Percentiles rank a stretch among this genome's conserved stretches.
Evolutionary conservation across 2,329 filamentous ascomycete genomes (phyloP).

Genomic region (Xylariaceae sp.): DNA sequence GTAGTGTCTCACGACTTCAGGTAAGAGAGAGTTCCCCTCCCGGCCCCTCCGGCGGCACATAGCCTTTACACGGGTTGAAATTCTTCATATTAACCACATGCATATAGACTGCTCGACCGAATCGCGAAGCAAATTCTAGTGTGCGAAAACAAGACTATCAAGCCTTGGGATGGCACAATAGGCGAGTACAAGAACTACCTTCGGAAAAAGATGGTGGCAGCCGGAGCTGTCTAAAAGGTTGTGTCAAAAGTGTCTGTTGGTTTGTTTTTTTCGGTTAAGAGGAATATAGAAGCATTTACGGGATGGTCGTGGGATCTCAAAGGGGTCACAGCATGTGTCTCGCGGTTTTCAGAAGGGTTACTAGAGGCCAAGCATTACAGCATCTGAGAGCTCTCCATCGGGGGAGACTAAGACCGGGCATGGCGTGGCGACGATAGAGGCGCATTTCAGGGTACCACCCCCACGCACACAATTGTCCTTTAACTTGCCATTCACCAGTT

Average conservation of each 20-base stretch:
- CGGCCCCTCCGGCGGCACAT: too few relatives aligned
- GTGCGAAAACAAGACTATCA: conserved; percentile 95
- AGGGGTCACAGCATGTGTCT: conserved; percentile 1
- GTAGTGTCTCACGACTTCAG: conserved; percentile 99
- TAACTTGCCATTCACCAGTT: too few relatives aligned
- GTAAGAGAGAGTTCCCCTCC: too few relatives aligned
- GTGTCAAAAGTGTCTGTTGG: conserved; percentile 1
- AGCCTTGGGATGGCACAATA: conserved; percentile 81
- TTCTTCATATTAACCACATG: too few relatives aligned
- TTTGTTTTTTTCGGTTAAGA: too few relatives aligned
- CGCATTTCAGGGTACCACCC: conserved; percentile 12
- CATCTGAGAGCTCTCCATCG: conserved; percentile 6
- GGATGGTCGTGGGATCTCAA: not conserved
- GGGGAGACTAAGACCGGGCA: conserved; percentile 15
- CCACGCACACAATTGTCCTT: too few relatives aligned
- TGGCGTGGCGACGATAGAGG: conserved; percentile 18
- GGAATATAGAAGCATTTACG: conserved; percentile 7
- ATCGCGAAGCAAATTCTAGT: conserved; percentile 99
- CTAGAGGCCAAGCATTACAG: conserved; percentile 8
- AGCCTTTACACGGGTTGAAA: too few relatives aligned
- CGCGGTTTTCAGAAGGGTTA: not conserved
- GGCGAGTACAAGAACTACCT: conserved; percentile 97
- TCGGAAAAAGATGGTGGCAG: conserved; percentile 95
- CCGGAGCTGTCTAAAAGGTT: conserved; percentile 74
- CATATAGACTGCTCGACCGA: conserved; percentile 82